Percentiles rank a stretch among this genome's conserved stretches.
phyloP scores from a whole-genome alignment of 2,329 filamentous ascomycete genomes.

The Endoconidiophora polonica region DNA sequence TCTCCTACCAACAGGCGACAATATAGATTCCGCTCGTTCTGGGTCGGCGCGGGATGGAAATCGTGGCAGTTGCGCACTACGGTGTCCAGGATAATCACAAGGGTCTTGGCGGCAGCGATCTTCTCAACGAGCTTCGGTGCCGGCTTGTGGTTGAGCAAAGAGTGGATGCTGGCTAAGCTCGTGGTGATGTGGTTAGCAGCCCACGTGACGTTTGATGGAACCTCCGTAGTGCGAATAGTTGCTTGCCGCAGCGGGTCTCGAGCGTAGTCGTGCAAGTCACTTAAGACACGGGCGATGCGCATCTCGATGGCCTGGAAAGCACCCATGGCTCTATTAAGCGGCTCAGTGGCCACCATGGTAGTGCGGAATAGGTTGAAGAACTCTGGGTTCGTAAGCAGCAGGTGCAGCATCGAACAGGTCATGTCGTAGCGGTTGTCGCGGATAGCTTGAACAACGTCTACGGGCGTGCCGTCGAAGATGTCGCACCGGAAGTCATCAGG shows the following conservation, averaged over 20 bases:
- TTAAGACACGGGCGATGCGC: conserved; percentile 30
- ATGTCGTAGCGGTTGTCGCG: conserved; percentile 29
- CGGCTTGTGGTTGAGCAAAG: neutral
- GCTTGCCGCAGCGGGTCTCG: neutral
- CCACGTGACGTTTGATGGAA: conserved; percentile 28
- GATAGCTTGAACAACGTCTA: conserved; percentile 17
- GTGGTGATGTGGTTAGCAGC: conserved; percentile 30
- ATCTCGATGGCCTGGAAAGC: conserved; percentile 32
- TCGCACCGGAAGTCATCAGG: conserved; percentile 29
- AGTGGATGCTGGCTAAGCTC: conserved; percentile 26
- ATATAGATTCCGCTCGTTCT: conserved; percentile 30
- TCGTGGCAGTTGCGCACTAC: conserved; percentile 27
- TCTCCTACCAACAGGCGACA: conserved; percentile 28
- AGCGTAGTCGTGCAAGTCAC: conserved; percentile 24
- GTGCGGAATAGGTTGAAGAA: conserved; percentile 37
- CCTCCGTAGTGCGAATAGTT: conserved; percentile 16
- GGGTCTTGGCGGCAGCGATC: conserved; percentile 28
- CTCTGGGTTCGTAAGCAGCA: conserved; percentile 36
- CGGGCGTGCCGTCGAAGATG: conserved; percentile 22
- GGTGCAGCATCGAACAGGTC: conserved; percentile 34
- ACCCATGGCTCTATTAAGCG: conserved; percentile 19
- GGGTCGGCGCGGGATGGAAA: conserved; percentile 18
- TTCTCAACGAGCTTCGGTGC: conserved; percentile 22
- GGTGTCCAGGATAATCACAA: conserved; percentile 30
- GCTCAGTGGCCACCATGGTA: conserved; percentile 18